A percentile compares a stretch with the other conserved stretches of the same genome.
Conservation (phyloP, 2,329 filamentous ascomycete species). For the Pseudogymnoascus sp. region DNA sequence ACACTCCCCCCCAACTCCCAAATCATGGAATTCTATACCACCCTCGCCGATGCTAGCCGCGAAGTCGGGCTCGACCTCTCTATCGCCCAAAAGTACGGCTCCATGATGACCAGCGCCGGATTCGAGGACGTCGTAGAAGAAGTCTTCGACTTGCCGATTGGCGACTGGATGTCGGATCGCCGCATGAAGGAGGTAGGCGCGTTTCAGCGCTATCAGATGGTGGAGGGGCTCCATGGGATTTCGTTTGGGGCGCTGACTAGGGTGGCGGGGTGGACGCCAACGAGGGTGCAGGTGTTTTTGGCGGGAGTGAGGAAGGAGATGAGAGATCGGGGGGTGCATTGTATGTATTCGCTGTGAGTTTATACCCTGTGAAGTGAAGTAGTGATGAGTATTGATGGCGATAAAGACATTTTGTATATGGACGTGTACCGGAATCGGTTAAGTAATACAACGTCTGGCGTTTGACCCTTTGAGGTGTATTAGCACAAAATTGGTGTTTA, state of each 20-base stretch:
- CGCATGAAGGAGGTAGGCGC: constrained; percentile 42
- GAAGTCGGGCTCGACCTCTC: constrained; percentile 9
- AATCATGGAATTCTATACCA: constrained; percentile 7
- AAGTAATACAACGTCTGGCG: not conserved
- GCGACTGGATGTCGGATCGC: constrained; percentile 40
- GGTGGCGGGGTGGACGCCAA: constrained; percentile 28
- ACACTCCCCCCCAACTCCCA: constrained; percentile 23
- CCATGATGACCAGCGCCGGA: constrained; percentile 39
- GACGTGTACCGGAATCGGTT: not conserved
- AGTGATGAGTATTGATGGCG: not conserved
- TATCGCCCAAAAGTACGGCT: constrained; percentile 4
- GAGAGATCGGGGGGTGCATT: constrained; percentile 26
- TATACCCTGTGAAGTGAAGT: not conserved
- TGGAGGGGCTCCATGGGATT: constrained; percentile 14
- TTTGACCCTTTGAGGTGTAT: not conserved
- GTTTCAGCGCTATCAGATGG: constrained; percentile 10
- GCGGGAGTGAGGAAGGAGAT: constrained; percentile 29
- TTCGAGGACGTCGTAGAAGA: constrained; percentile 42
- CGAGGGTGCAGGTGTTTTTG: constrained; percentile 29
- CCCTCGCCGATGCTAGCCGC: not conserved
- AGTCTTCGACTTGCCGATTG: constrained; percentile 40
- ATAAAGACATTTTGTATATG: constrained; percentile 8
- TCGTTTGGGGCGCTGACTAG: constrained; percentile 27
- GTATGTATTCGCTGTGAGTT: constrained; percentile 20
- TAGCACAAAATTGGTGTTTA: not conserved